A percentile compares a stretch with the other conserved stretches of the same genome.
Evolutionary conservation across 2,329 filamentous ascomycete species (phyloP).

Genomic region (Hypoxylon sp.): DNA sequence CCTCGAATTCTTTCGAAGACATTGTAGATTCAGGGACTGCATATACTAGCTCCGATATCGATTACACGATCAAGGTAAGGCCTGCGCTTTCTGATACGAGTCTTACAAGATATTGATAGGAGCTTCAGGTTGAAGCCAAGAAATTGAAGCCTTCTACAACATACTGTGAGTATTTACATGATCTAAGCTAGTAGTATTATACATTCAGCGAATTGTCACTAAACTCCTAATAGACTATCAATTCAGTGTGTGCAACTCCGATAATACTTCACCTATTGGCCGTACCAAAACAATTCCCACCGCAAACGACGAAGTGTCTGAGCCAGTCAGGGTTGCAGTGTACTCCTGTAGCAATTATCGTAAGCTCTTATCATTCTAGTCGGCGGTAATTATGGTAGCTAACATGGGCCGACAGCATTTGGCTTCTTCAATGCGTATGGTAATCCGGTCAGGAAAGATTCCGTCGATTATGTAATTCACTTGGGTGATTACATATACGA

Average conservation of each 20-base stretch:
- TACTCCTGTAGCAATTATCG: slow-evolving; percentile 80
- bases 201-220: neutral
- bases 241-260: slow-evolving; percentile 76
- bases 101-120: slow-evolving; percentile 25
- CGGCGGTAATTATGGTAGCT: slow-evolving; percentile 4
- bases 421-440: slow-evolving; percentile 74
- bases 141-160: slow-evolving; percentile 73
- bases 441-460: slow-evolving; percentile 71
- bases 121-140: slow-evolving; percentile 72
- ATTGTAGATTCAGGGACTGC: slow-evolving; percentile 70
- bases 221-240: slow-evolving; percentile 67
- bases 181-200: neutral
- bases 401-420: slow-evolving; percentile 55
- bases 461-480: slow-evolving; percentile 72
- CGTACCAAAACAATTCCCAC: slow-evolving; percentile 78
- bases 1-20: slow-evolving; percentile 58
- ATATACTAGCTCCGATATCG: slow-evolving; percentile 80
- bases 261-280: slow-evolving; percentile 73
- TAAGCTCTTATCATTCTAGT: slow-evolving; percentile 52
- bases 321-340: slow-evolving; percentile 73
- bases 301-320: slow-evolving; percentile 67
- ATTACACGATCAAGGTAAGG: slow-evolving; percentile 78
- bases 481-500: slow-evolving; percentile 68
- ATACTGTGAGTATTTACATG: slow-evolving; percentile 58
- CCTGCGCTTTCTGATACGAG: neutral